Percentiles rank a stretch among this genome's conserved stretches.
Evolutionary conservation across 31 red algal genomes (phyloP).

Genomic region (Odonthalia washingtoniensis): DNA sequence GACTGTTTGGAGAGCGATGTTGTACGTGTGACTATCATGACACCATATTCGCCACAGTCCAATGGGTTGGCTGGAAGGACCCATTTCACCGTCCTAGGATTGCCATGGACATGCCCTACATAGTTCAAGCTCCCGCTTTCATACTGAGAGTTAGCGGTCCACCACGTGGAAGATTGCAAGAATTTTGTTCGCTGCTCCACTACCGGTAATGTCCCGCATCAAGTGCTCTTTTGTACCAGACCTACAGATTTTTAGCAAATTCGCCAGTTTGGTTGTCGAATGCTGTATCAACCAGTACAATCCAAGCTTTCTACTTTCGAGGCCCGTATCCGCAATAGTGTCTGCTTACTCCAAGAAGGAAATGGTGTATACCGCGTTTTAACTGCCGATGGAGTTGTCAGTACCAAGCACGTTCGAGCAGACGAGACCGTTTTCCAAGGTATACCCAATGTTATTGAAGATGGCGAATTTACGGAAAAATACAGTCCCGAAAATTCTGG

Average conservation of each 20-base stretch:
- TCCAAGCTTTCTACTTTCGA: background rate
- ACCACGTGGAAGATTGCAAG: slow-evolving; percentile 8
- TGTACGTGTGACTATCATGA: background rate
- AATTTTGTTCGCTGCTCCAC: background rate
- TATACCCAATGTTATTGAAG: background rate
- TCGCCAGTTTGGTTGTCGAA: slow-evolving; percentile 9
- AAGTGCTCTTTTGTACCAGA: background rate
- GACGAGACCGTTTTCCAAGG: slow-evolving; percentile 8
- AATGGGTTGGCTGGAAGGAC: slow-evolving; percentile 36
- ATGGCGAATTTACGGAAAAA: too few species aligned
- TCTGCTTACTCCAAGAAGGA: background rate
- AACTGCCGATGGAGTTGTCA: background rate
- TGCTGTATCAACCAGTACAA: background rate
- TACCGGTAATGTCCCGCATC: background rate
- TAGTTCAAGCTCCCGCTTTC: slow-evolving; percentile 6
- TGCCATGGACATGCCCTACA: background rate
- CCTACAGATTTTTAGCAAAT: background rate
- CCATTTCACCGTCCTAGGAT: slow-evolving; percentile 5
- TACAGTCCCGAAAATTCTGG: too few species aligned
- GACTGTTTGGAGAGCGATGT: background rate
- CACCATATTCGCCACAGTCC: slow-evolving; percentile 29
- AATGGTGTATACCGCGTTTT: slow-evolving; percentile 3
- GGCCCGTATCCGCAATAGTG: background rate
- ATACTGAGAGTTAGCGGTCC: slow-evolving; percentile 8
- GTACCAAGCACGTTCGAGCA: slow-evolving; percentile 13